A percentile compares a stretch with the other conserved stretches of the same genome.
These are phyloP conservation scores for Isatis lusitanica DNA, from an alignment of 441 rosid species.

Conservation along the genomic window DNA sequence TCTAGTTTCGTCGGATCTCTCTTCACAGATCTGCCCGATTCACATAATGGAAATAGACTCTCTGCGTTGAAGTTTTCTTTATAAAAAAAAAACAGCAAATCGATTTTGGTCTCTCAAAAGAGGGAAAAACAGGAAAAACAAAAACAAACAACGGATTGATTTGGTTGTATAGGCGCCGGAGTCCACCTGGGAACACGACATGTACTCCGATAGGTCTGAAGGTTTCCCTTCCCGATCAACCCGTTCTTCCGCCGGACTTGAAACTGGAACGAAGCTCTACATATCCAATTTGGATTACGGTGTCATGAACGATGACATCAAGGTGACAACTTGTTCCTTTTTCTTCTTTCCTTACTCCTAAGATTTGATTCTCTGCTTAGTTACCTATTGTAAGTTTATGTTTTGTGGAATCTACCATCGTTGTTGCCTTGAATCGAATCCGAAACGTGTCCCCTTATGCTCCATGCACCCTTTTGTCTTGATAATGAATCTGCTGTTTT, in stretches of 20 bases:
- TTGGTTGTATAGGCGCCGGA: constrained; percentile 74
- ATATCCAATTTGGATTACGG: constrained; percentile 88
- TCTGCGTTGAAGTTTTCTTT: constrained; percentile 23
- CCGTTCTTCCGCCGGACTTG: constrained; percentile 55
- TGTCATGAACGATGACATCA: constrained; percentile 86
- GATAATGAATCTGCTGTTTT: background rate
- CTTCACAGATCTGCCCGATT: constrained; percentile 35
- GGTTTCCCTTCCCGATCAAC: constrained; percentile 10
- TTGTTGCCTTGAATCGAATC: background rate
- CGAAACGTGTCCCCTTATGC: background rate
- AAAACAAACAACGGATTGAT: constrained; percentile 14
- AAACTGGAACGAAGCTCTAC: constrained; percentile 94
- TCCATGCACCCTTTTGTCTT: background rate
- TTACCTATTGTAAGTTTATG: background rate
- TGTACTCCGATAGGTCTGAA: constrained; percentile 61
- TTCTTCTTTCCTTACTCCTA: background rate
- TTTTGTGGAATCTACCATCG: background rate
- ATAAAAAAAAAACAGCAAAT: constrained; percentile 9
- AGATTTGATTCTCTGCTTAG: background rate
- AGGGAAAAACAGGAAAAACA: background rate
- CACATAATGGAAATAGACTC: background rate
- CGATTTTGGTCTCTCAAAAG: constrained; percentile 32
- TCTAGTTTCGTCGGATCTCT: constrained; percentile 31
- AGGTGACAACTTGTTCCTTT: constrained; percentile 42
- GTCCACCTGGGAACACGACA: constrained; percentile 81